Conservation (phyloP, 2,329 filamentous ascomycete genomes). For the Lasiodiplodia citricola region DNA sequence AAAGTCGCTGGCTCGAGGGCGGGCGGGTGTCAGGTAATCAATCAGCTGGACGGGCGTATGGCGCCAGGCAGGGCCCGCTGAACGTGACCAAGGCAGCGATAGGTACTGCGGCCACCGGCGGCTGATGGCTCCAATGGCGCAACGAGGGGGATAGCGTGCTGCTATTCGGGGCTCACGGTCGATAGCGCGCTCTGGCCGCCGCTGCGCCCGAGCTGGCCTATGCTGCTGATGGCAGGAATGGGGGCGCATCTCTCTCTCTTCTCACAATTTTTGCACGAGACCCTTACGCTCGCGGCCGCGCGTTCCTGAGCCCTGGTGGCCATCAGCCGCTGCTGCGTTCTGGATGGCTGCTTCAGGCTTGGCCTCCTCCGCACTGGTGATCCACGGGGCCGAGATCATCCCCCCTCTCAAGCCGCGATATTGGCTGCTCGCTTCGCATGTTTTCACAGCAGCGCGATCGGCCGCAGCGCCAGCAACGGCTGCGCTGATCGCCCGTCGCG, state of each 20-base stretch:
- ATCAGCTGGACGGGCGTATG: constrained; percentile 23
- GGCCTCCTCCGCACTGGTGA: constrained; percentile 24
- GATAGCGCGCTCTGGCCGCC: constrained; percentile 18
- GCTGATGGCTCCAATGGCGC: constrained; percentile 24
- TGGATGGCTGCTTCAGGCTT: constrained; percentile 21
- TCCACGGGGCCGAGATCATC: constrained; percentile 22
- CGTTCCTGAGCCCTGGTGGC: constrained; percentile 17
- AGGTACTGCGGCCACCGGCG: constrained; percentile 20
- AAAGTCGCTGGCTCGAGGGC: constrained; percentile 17
- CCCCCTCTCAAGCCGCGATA: constrained; percentile 1
- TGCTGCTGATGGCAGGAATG: constrained; percentile 7
- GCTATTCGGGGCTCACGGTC: constrained; percentile 20
- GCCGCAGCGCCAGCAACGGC: constrained; percentile 13
- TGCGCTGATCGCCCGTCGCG: constrained; percentile 12
- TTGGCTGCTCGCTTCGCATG: constrained; percentile 13
- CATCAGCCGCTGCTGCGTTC: constrained; percentile 6
- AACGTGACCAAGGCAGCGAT: constrained; percentile 26
- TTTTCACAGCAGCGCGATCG: neutral
- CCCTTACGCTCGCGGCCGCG: constrained; percentile 22
- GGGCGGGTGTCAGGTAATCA: constrained; percentile 22
- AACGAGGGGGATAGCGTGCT: constrained; percentile 24
- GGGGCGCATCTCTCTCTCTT: neutral
- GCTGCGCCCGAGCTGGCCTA: constrained; percentile 3
- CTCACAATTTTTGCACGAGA: constrained; percentile 10
- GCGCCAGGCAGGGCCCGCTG: constrained; percentile 23